Evolutionary conservation across 306 rosid species (phyloP).

Genomic region (Psophocarpus tetragonolobus): DNA sequence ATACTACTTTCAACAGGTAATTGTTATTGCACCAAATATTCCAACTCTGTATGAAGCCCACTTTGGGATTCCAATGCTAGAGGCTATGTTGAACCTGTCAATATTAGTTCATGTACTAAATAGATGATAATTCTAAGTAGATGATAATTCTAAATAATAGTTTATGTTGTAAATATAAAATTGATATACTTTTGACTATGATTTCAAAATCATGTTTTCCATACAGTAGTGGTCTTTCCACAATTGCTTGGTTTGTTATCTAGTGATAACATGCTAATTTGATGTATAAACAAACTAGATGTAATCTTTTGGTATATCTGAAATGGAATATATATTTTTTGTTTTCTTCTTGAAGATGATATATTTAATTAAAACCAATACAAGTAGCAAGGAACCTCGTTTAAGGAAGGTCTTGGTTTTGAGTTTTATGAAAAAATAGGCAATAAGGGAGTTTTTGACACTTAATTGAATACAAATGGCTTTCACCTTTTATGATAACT

Average conservation of each 20-base stretch:
- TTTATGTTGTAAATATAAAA: not conserved
- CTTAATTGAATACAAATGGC: no score
- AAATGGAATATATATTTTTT: not conserved
- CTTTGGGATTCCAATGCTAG: slow-evolving; percentile 44
- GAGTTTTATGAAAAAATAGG: not conserved
- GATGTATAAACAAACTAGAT: not conserved
- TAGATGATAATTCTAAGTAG: slow-evolving; percentile 2
- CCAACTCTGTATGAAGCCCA: slow-evolving; percentile 85
- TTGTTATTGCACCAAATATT: slow-evolving; percentile 85
- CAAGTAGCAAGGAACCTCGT: no score
- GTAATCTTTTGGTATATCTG: not conserved
- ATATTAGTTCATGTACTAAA: slow-evolving; percentile 40
- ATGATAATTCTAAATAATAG: not conserved
- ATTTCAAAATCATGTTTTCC: slow-evolving; percentile 20
- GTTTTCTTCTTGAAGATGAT: not conserved
- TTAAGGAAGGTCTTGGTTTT: not conserved
- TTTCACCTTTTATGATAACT: no score
- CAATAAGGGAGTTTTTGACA: no score
- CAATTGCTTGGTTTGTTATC: not conserved
- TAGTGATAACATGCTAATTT: not conserved
- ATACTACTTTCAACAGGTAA: slow-evolving; percentile 57
- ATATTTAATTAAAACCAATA: not conserved
- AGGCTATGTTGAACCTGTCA: slow-evolving; percentile 41
- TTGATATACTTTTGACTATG: not conserved
- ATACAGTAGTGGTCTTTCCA: not conserved